Conservation (phyloP, 1,284 basidiomycete species). For the Ustilago curta region DNA sequence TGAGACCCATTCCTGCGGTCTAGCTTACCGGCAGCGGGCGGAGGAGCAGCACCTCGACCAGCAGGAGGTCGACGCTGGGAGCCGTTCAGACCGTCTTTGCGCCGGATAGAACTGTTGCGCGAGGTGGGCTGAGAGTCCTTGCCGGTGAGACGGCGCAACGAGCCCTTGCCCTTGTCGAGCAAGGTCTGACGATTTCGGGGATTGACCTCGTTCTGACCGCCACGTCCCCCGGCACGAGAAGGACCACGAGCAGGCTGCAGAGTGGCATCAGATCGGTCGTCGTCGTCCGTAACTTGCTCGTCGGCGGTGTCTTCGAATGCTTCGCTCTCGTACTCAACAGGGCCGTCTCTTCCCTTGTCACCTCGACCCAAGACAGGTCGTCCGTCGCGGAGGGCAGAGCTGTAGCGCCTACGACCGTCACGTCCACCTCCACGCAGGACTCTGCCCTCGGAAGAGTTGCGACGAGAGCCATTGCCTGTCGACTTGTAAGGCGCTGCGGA, state of each 20-base stretch:
- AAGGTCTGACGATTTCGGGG: slow-evolving; percentile 27
- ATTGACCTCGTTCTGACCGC: neutral
- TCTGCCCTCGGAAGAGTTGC: slow-evolving; percentile 21
- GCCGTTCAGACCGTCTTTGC: slow-evolving; percentile 25
- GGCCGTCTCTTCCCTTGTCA: slow-evolving; percentile 18
- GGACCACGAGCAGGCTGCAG: slow-evolving; percentile 34
- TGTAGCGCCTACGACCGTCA: slow-evolving; percentile 44
- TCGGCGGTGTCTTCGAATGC: slow-evolving; percentile 39
- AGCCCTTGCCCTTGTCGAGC: slow-evolving; percentile 34
- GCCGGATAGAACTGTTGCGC: slow-evolving; percentile 29
- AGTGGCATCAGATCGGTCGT: slow-evolving; percentile 36
- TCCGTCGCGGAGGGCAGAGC: slow-evolving; percentile 30
- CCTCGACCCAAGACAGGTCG: slow-evolving; percentile 38
- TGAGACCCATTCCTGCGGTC: slow-evolving; percentile 17
- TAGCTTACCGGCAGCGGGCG: neutral
- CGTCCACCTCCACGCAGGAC: slow-evolving; percentile 35
- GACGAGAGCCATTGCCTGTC: neutral
- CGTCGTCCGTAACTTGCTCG: slow-evolving; percentile 33
- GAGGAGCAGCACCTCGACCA: slow-evolving; percentile 3
- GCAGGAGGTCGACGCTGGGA: slow-evolving; percentile 12
- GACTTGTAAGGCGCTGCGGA: slow-evolving; percentile 38
- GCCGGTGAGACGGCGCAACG: slow-evolving; percentile 31
- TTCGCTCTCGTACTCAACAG: slow-evolving; percentile 31
- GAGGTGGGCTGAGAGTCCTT: slow-evolving; percentile 23
- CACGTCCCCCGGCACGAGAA: slow-evolving; percentile 23